These are phyloP conservation scores for Leccinum griseonigrum DNA, from an alignment of 1,284 basidiomycete genomes.

Conservation along the genomic window DNA sequence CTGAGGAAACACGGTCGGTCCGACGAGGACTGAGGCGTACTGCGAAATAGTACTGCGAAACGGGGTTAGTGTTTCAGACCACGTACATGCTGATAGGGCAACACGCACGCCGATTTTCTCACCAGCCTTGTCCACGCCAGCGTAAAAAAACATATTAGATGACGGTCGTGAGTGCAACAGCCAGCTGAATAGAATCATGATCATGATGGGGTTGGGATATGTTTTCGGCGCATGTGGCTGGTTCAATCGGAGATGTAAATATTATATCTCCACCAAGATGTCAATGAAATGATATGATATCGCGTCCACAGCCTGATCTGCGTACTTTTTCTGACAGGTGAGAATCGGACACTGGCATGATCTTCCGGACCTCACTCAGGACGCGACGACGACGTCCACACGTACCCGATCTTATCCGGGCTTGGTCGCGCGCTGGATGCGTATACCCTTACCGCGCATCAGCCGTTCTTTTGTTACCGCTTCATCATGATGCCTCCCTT, in stretches of 20 bases:
- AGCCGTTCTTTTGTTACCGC: conserved; percentile 7
- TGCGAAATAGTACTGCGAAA: conserved; percentile 54
- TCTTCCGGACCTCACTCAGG: background rate
- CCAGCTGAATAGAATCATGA: conserved; percentile 12
- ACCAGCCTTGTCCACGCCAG: conserved; percentile 90
- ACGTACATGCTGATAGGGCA: background rate
- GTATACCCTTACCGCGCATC: conserved; percentile 2
- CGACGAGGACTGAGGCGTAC: conserved; percentile 43
- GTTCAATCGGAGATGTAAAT: conserved; percentile 11
- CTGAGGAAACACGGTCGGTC: conserved; percentile 15
- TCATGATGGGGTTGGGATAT: conserved; percentile 17
- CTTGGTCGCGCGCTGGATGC: background rate
- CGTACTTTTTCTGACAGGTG: conserved; percentile 18
- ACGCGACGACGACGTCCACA: background rate
- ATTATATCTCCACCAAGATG: conserved; percentile 16
- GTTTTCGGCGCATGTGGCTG: conserved; percentile 24
- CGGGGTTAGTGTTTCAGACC: conserved; percentile 7
- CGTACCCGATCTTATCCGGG: background rate
- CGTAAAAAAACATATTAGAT: conserved; percentile 92
- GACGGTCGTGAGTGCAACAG: conserved; percentile 86
- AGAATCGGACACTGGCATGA: conserved; percentile 5
- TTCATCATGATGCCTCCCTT: conserved; percentile 14
- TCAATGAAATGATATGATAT: background rate
- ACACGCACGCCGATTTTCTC: conserved; percentile 85
- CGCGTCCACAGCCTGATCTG: background rate